A percentile compares a stretch with the other conserved stretches of the same genome.
Conservation (phyloP, 306 rosid genomes). For the Cucurbita maxima region DNA sequence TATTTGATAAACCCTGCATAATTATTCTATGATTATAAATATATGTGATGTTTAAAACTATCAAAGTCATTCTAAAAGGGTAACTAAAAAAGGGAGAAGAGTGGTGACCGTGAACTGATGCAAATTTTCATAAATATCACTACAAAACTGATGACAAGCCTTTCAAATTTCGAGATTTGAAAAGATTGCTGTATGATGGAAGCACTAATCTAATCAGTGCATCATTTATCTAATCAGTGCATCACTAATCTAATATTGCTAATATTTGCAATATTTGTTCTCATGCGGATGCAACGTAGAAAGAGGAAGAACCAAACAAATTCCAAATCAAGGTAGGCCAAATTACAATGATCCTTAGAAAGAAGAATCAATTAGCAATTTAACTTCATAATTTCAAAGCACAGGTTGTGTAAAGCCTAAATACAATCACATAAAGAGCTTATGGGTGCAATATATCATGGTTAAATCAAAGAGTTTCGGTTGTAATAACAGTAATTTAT, state of each 20-base stretch:
- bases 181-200: not conserved
- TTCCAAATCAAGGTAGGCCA: not conserved
- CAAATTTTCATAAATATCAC: too few relatives aligned
- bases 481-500: not conserved
- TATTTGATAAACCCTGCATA: constrained; percentile 82
- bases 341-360: not conserved
- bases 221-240: not conserved
- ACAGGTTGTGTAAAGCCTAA: not conserved
- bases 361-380: not conserved
- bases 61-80: not conserved
- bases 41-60: not conserved
- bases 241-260: not conserved
- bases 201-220: not conserved
- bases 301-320: not conserved
- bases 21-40: not conserved
- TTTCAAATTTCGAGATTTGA: not conserved
- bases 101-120: not conserved
- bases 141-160: not conserved
- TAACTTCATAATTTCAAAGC: not conserved
- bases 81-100: not conserved
- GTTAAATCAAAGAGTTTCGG: not conserved
- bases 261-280: not conserved
- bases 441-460: not conserved
- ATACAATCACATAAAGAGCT: not conserved
- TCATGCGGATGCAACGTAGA: not conserved